These are phyloP conservation scores for Hortiboletus flavorubellus DNA, from an alignment of 768 basidiomycete genomes.

Conservation along the genomic window DNA sequence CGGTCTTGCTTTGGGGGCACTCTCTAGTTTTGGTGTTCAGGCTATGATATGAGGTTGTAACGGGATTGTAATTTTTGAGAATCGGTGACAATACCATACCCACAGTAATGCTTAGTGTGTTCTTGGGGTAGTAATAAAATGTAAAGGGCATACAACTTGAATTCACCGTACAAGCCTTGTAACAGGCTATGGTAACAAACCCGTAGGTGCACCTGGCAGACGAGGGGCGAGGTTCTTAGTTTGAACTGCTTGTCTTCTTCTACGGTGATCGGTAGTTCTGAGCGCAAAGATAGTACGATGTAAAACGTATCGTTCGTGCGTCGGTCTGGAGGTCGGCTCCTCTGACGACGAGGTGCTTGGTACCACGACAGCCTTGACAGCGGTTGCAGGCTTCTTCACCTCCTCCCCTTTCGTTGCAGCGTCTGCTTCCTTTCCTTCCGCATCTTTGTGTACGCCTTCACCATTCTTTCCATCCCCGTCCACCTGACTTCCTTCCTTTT, in stretches of 20 bases:
- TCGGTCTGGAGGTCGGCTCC: slow-evolving; percentile 37
- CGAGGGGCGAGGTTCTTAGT: slow-evolving; percentile 68
- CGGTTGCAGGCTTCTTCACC: slow-evolving; percentile 20
- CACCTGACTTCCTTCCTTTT: slow-evolving; percentile 33
- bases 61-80: slow-evolving; percentile 36
- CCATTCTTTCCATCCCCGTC: slow-evolving; percentile 33
- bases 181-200: slow-evolving; percentile 15
- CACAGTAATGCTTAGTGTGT: neutral
- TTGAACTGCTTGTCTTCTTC: slow-evolving; percentile 61
- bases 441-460: slow-evolving; percentile 18
- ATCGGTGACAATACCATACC: neutral
- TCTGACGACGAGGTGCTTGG: slow-evolving; percentile 31
- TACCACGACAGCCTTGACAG: neutral
- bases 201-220: slow-evolving; percentile 59
- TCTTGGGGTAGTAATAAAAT: neutral
- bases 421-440: slow-evolving; percentile 35
- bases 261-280: slow-evolving; percentile 73
- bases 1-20: slow-evolving; percentile 72
- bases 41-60: slow-evolving; percentile 50
- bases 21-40: slow-evolving; percentile 78
- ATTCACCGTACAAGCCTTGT: neutral
- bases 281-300: slow-evolving; percentile 83
- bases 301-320: slow-evolving; percentile 75
- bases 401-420: slow-evolving; percentile 30
- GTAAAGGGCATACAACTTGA: neutral